Conservation (phyloP, 129 eudicot genomes). For the Centrapalus pauciflorus region DNA sequence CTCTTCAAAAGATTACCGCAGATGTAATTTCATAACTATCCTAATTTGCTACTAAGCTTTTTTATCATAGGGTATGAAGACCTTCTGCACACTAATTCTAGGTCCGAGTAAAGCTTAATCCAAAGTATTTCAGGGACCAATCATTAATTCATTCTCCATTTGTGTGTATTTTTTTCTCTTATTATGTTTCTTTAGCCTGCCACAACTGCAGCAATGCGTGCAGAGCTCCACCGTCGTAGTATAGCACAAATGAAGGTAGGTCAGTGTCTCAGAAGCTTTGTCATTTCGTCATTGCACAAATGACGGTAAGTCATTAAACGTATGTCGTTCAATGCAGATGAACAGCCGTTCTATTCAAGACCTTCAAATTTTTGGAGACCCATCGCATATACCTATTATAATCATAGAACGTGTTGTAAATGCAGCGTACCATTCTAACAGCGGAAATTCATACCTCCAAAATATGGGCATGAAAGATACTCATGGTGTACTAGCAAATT, state of each 20-base stretch:
- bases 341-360: slow-evolving; percentile 74
- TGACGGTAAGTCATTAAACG: background rate
- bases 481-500: slow-evolving; percentile 17
- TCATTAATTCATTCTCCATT: background rate
- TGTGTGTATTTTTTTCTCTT: background rate
- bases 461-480: slow-evolving; percentile 34
- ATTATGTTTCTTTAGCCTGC: slow-evolving; percentile 45
- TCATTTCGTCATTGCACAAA: background rate
- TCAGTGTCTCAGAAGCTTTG: background rate
- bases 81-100: background rate
- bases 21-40: slow-evolving; percentile 42
- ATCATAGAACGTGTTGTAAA: slow-evolving; percentile 61
- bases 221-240: slow-evolving; percentile 88
- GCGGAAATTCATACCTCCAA: slow-evolving; percentile 41
- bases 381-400: slow-evolving; percentile 59
- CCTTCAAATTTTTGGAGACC: slow-evolving; percentile 71
- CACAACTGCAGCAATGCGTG: slow-evolving; percentile 65
- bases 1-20: slow-evolving; percentile 40
- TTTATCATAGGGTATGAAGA: background rate
- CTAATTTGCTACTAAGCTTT: background rate
- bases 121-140: background rate
- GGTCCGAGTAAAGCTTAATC: background rate
- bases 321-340: slow-evolving; percentile 44
- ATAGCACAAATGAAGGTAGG: slow-evolving; percentile 83
- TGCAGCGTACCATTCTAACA: slow-evolving; percentile 43